phyloP scores from a whole-genome alignment of 2,329 filamentous ascomycete species.

The Orbilia ellipsospora region DNA sequence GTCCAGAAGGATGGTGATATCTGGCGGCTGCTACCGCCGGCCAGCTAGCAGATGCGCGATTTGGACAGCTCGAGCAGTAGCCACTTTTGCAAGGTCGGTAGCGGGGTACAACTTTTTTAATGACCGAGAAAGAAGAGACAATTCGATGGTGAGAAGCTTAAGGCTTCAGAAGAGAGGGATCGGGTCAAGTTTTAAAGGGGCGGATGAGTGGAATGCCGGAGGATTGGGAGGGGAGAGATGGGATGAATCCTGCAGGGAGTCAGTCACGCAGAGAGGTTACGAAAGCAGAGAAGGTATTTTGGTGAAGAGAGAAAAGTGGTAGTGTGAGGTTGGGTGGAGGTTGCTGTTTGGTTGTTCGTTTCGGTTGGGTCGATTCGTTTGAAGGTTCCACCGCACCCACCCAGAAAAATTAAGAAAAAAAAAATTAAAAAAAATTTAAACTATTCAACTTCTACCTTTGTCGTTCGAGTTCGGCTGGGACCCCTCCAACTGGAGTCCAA shows the following conservation, averaged over 20 bases:
- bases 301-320: too few relatives aligned
- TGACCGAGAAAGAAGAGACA: not conserved
- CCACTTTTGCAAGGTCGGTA: slow-evolving; percentile 50
- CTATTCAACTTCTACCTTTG: too few relatives aligned
- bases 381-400: too few relatives aligned
- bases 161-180: not conserved
- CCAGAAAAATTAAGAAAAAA: too few relatives aligned
- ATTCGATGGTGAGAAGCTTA: slow-evolving; percentile 5
- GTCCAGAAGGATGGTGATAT: slow-evolving; percentile 24
- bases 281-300: slow-evolving; percentile 1
- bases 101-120: slow-evolving; percentile 17
- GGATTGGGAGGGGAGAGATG: slow-evolving; percentile 3
- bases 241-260: slow-evolving; percentile 25
- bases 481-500: not conserved
- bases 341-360: slow-evolving; percentile 14
- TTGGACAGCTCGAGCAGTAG: slow-evolving; percentile 48
- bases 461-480: slow-evolving; percentile 16
- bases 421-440: slow-evolving; percentile 24
- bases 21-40: slow-evolving; percentile 53
- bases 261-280: not conserved
- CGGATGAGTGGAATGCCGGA: not conserved
- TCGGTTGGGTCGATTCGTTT: too few relatives aligned
- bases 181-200: slow-evolving; percentile 19
- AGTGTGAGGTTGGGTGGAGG: slow-evolving; percentile 2
- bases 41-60: slow-evolving; percentile 52